These are phyloP conservation scores for Umbelopsis vinacea DNA, from an alignment of 192 early-diverging fungal species.

Conservation along the genomic window DNA sequence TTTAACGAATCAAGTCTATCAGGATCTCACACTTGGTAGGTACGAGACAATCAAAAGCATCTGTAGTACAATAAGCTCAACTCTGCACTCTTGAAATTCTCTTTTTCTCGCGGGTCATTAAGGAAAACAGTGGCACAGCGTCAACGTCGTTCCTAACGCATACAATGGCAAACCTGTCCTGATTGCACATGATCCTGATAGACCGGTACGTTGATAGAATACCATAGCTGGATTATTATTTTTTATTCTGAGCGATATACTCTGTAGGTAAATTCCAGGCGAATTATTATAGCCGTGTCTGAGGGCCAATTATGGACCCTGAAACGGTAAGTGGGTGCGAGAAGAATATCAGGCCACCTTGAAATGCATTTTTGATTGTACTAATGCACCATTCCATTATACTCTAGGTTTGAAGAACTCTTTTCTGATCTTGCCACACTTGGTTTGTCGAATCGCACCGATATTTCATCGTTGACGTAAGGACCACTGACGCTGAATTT, in stretches of 20 bases:
- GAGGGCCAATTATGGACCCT: constrained; percentile 3
- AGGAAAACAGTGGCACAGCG: not conserved
- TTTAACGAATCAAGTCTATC: not conserved
- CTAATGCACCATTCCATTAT: too few relatives aligned
- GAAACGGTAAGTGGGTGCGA: not conserved
- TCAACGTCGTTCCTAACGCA: not conserved
- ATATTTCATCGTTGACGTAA: not conserved
- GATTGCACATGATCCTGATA: constrained; percentile 6
- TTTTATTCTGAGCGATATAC: not conserved
- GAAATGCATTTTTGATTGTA: too few relatives aligned
- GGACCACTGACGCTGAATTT: not conserved
- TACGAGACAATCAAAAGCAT: not conserved
- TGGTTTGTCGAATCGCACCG: not conserved
- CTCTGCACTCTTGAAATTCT: not conserved
- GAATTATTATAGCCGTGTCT: constrained; percentile 2
- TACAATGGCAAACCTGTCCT: not conserved
- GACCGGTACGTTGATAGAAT: not conserved
- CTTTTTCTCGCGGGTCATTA: not conserved
- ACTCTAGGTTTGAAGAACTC: not conserved
- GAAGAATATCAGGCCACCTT: too few relatives aligned
- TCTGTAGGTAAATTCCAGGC: not conserved
- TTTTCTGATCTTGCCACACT: not conserved
- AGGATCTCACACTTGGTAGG: constrained; percentile 4
- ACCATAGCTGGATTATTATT: not conserved
- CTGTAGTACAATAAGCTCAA: not conserved